phyloP scores from a whole-genome alignment of 805 yeast genomes.

The Candida railenensis region DNA sequence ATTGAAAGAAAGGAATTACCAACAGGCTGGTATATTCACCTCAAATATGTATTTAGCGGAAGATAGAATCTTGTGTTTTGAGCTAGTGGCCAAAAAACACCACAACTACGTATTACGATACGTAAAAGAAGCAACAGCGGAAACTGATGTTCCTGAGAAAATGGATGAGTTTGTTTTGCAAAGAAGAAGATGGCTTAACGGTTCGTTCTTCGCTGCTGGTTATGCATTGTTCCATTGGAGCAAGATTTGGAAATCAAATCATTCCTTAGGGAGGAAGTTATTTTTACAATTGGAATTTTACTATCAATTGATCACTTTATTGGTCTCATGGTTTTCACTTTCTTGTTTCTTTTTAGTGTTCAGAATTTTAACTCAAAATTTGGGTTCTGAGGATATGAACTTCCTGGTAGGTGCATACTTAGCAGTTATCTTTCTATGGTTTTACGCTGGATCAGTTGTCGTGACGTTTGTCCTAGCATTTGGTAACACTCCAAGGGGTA shows the following conservation, averaged over 20 bases:
- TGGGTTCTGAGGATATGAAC: constrained; percentile 60
- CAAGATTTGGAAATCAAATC: constrained; percentile 87
- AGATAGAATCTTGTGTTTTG: constrained; percentile 93
- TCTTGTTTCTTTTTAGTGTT: constrained; percentile 90
- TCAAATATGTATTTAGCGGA: constrained; percentile 97
- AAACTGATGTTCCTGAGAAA: constrained; percentile 95
- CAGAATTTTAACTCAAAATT: constrained; percentile 77
- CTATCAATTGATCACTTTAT: constrained; percentile 70
- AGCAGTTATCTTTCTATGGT: constrained; percentile 79
- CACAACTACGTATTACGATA: constrained; percentile 79
- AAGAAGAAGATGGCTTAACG: constrained; percentile 97
- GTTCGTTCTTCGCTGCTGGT: constrained; percentile 95
- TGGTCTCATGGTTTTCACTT: constrained; percentile 90
- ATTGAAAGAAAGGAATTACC: constrained; percentile 36
- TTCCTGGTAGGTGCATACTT: constrained; percentile 75
- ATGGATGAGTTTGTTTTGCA: constrained; percentile 93
- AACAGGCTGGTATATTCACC: constrained; percentile 73
- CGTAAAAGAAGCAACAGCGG: constrained; percentile 85
- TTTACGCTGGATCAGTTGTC: constrained; percentile 76
- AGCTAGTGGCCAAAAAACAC: constrained; percentile 80
- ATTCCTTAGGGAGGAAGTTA: constrained; percentile 74
- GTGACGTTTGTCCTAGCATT: constrained; percentile 86
- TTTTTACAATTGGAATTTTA: constrained; percentile 84
- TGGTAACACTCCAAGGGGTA: constrained; percentile 94
- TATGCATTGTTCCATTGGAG: constrained; percentile 84